Conservation (phyloP, 495 filamentous ascomycete species). For the Xylaria sp. region DNA sequence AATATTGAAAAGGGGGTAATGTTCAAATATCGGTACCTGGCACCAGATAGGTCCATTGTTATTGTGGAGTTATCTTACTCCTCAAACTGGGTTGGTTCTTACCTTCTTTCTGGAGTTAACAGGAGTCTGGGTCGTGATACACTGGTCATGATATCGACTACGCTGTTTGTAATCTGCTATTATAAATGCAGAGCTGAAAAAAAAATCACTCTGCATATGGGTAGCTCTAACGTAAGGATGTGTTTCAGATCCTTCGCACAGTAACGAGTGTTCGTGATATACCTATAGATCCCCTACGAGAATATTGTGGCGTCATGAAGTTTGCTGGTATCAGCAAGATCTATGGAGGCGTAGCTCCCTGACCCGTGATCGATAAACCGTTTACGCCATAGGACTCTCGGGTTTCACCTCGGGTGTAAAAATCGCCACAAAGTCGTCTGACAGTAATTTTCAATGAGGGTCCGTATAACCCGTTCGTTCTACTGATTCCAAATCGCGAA, state of each 20-base stretch:
- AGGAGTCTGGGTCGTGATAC: background rate
- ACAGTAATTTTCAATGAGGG: background rate
- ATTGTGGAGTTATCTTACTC: background rate
- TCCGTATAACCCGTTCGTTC: background rate
- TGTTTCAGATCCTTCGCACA: background rate
- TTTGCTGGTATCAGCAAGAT: background rate
- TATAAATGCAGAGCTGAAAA: background rate
- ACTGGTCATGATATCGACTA: background rate
- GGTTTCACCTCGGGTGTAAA: background rate
- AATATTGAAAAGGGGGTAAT: background rate
- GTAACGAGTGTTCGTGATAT: background rate
- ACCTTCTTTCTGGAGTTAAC: background rate
- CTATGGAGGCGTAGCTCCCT: background rate
- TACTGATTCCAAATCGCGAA: conserved; percentile 6
- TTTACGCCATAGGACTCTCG: background rate
- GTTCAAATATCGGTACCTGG: background rate
- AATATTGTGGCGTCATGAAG: background rate
- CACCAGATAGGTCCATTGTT: background rate
- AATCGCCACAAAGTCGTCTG: too few relatives aligned
- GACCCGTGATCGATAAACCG: background rate
- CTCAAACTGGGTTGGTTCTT: background rate
- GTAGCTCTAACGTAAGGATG: background rate
- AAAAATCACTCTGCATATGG: background rate
- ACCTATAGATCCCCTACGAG: background rate
- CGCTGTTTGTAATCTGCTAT: background rate